A percentile compares a stretch with the other conserved stretches of the same genome.
These are phyloP conservation scores for Colletotrichum lindemuthianum DNA, from an alignment of 2,329 filamentous ascomycete genomes.

Conservation along the genomic window DNA sequence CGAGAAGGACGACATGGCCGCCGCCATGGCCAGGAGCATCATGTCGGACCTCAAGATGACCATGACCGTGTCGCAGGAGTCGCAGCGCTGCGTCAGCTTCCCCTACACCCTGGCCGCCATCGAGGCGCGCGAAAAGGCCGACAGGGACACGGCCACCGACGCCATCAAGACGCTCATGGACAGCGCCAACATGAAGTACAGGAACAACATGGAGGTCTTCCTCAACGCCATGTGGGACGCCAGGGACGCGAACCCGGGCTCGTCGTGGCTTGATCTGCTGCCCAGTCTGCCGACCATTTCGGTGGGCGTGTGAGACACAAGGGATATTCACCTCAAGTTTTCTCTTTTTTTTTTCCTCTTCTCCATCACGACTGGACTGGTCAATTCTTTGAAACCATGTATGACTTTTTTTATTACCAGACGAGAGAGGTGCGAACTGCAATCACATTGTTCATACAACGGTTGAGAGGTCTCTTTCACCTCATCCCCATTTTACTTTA, in stretches of 20 bases:
- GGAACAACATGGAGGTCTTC: conserved; percentile 20
- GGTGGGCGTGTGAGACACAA: conserved; percentile 16
- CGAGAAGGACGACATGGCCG: conserved; percentile 35
- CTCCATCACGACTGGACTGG: background rate
- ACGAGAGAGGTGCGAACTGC: conserved; percentile 1
- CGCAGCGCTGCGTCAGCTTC: conserved; percentile 38
- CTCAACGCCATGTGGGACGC: conserved; percentile 22
- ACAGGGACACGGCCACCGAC: conserved; percentile 24
- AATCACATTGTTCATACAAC: conserved; percentile 22
- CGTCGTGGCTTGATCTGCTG: conserved; percentile 28
- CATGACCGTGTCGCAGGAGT: conserved; percentile 31
- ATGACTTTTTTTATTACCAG: background rate
- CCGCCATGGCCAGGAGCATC: conserved; percentile 38
- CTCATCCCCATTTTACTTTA: background rate
- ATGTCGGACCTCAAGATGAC: conserved; percentile 40
- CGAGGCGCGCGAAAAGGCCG: conserved; percentile 36
- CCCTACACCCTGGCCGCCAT: conserved; percentile 40
- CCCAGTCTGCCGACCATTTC: conserved; percentile 20
- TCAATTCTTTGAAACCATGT: background rate
- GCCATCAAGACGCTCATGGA: conserved; percentile 31
- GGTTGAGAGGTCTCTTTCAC: background rate
- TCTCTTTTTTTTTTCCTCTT: background rate
- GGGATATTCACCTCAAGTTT: too few species aligned
- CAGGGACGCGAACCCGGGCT: conserved; percentile 20
- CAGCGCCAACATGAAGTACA: conserved; percentile 23